These are phyloP conservation scores for Ustilago crameri DNA, from an alignment of 1,284 basidiomycete genomes.

Conservation along the genomic window DNA sequence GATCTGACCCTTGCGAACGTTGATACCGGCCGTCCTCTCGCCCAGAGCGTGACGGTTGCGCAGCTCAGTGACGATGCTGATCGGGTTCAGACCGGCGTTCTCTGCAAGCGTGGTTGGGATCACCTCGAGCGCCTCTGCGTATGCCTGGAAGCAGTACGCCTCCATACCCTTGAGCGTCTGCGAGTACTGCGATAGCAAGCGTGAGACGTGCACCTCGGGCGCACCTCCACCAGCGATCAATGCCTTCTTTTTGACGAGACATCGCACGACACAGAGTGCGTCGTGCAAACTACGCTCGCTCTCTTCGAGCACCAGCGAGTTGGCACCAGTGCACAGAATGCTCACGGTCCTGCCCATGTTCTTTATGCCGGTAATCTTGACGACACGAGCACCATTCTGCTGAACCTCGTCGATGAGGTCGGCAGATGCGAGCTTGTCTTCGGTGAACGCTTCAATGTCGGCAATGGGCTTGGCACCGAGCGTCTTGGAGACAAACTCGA, in stretches of 20 bases:
- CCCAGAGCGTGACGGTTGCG: constrained; percentile 95
- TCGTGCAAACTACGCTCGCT: constrained; percentile 97
- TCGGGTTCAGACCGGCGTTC: constrained; percentile 97
- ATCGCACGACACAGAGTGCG: constrained; percentile 96
- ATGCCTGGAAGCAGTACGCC: constrained; percentile 98
- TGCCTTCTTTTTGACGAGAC: constrained; percentile 98
- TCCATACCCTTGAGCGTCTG: constrained; percentile 98
- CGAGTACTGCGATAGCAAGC: constrained; percentile 87
- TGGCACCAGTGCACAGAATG: constrained; percentile 93
- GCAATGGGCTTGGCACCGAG: constrained; percentile 95
- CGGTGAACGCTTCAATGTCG: constrained; percentile 97
- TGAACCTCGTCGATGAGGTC: constrained; percentile 93
- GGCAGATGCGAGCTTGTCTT: constrained; percentile 96
- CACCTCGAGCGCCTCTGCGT: constrained; percentile 95
- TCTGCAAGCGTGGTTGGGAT: constrained; percentile 98
- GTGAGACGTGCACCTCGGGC: constrained; percentile 98
- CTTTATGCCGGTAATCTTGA: constrained; percentile 93
- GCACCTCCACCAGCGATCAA: constrained; percentile 97
- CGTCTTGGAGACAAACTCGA: constrained; percentile 95
- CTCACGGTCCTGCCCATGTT: constrained; percentile 94
- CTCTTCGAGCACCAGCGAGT: constrained; percentile 94
- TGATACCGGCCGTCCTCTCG: constrained; percentile 95
- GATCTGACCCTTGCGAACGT: constrained; percentile 84
- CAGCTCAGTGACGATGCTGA: constrained; percentile 96
- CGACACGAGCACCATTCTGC: constrained; percentile 87